Evolutionary conservation across 2,329 filamentous ascomycete genomes (phyloP), one percentile per base, ranked within the genome.

Genomic region (Apiospora malaysiana): DNA sequence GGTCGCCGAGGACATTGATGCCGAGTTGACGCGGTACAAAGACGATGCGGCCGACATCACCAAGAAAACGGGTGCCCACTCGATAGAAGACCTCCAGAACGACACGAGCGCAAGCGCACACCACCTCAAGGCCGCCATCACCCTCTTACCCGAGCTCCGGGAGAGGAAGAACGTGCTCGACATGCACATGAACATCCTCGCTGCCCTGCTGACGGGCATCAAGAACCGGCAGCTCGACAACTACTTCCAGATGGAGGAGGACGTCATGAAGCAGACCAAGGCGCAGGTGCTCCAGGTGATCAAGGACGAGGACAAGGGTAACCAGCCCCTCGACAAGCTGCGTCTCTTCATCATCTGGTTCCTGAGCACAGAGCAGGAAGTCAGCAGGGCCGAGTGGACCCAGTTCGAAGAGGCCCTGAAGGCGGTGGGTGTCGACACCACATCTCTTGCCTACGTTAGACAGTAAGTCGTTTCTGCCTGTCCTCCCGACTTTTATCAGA

Each of bases 101-200:
- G 95, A 98, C 78, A 94, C 93, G 1, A 93, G 92, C 76, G 91
- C 94, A 49, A 97, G 94, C 71, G 95, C 96, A 21, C 94, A 97
- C 77, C 96, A 99, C 80, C 88, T 99, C 65, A 99, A 98, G 82
- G 94, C 95, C 4, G 97, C 95, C 16, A 97, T 99, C 76, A 97
- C 95, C 0, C 85, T 97, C 27, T 86, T 99, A 18, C 97, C 96
- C 0, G 95, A 98, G 81, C 86, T 99, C 75, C 88, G 94, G 73
- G 96, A 98, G 81, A 91, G 96, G 71, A 99, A 99, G 80, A 91
- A 92, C n/a, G 89, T 92, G 25, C 88, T 99, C 6, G 96, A 98
- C 79, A 98, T 98, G 93, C 96, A 99, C 81, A 99, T 99, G 96
- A 98, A 97, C 79, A 97, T 98, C 71, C 87, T 97, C 4, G 95